phyloP scores from a whole-genome alignment of 495 filamentous ascomycete genomes.

The Xylaria cubensis region DNA sequence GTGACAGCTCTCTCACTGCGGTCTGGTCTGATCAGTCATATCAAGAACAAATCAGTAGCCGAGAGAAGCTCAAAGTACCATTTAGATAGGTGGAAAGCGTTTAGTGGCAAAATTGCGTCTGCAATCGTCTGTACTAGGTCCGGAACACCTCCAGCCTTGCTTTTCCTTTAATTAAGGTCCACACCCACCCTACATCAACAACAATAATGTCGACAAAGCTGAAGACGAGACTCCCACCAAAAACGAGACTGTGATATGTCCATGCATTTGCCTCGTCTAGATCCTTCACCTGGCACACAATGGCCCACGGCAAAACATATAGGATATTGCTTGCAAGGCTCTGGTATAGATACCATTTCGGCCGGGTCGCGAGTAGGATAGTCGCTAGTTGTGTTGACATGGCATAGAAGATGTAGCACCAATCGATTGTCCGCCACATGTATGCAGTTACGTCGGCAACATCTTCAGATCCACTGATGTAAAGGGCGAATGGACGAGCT shows the following conservation, averaged over 20 bases:
- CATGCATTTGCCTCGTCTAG: slow-evolving; percentile 64
- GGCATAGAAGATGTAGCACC: slow-evolving; percentile 81
- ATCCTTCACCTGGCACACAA: slow-evolving; percentile 58
- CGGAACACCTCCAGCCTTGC: slow-evolving; percentile 39
- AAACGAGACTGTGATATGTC: slow-evolving; percentile 71
- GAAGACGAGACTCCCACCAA: slow-evolving; percentile 75
- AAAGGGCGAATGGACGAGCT: slow-evolving; percentile 64
- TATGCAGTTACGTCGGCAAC: slow-evolving; percentile 67
- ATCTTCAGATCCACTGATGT: slow-evolving; percentile 57
- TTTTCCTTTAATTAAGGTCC: slow-evolving; percentile 60
- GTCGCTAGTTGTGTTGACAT: slow-evolving; percentile 67
- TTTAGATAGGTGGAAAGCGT: too few relatives aligned
- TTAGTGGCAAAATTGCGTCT: too few relatives aligned
- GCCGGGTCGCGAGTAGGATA: slow-evolving; percentile 68
- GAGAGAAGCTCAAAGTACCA: too few relatives aligned
- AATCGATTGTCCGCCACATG: slow-evolving; percentile 76
- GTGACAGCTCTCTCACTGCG: too few relatives aligned
- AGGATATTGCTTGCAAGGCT: slow-evolving; percentile 68
- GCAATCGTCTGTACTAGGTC: too few relatives aligned
- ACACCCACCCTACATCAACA: slow-evolving; percentile 61
- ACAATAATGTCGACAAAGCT: slow-evolving; percentile 62
- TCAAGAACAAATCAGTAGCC: too few relatives aligned
- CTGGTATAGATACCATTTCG: slow-evolving; percentile 73
- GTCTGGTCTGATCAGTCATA: too few relatives aligned
- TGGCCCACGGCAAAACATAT: slow-evolving; percentile 75